A percentile compares a stretch with the other conserved stretches of the same genome.
These are phyloP conservation scores for Phlyctochytrium planicorne DNA, from an alignment of 192 early-diverging fungal genomes.

Conservation along the genomic window DNA sequence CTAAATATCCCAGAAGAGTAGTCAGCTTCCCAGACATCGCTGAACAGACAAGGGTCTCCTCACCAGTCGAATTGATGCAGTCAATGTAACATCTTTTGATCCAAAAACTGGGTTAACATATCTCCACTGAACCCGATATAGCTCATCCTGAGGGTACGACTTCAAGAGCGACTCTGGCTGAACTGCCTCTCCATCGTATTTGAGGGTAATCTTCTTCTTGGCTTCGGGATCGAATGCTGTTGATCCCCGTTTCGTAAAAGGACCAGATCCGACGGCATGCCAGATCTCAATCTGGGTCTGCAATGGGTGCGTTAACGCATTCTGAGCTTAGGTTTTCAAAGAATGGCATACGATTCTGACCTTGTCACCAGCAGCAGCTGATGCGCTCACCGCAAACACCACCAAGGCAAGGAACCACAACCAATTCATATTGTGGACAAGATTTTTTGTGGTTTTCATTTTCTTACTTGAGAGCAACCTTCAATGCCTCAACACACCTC, in stretches of 20 bases:
- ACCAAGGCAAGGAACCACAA: too few relatives aligned
- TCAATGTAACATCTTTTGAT: conserved; percentile 7
- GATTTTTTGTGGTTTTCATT: too few relatives aligned
- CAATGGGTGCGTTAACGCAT: neutral
- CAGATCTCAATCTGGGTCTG: neutral
- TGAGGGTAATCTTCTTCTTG: conserved; percentile 19
- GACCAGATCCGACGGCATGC: neutral
- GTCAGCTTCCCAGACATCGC: neutral
- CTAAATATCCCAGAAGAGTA: conserved; percentile 10
- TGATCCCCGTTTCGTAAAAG: conserved; percentile 18
- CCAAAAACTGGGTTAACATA: neutral
- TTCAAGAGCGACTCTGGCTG: neutral
- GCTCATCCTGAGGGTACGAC: neutral
- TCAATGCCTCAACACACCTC: conserved; percentile 60
- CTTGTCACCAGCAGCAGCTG: too few relatives aligned
- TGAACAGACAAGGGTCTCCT: neutral
- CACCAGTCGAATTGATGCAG: conserved; percentile 25
- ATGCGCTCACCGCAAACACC: too few relatives aligned
- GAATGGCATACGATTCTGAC: too few relatives aligned
- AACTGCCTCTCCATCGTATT: conserved; percentile 17
- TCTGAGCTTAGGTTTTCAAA: too few relatives aligned
- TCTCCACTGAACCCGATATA: conserved; percentile 15
- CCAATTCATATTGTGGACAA: too few relatives aligned
- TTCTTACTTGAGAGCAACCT: conserved; percentile 19
- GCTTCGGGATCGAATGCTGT: conserved; percentile 26